A percentile compares a stretch with the other conserved stretches of the same genome.
Evolutionary conservation across 164 flowering plant species (phyloP).

Genomic region (Amborella trichopoda): DNA sequence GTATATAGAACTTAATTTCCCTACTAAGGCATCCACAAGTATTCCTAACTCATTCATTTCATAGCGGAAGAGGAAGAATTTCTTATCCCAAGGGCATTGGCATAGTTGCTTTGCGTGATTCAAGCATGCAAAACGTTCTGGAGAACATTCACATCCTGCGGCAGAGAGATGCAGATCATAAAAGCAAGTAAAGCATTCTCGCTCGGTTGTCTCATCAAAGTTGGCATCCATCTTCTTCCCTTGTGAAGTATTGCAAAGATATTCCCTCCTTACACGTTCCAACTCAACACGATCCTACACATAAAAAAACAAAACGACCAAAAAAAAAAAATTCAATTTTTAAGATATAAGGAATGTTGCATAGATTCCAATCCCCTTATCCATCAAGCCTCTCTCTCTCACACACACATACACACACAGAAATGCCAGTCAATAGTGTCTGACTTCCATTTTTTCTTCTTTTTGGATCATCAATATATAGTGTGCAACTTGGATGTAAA

Average conservation of each 20-base stretch:
- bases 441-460: no score
- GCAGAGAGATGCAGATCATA: constrained; percentile 70
- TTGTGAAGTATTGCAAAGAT: constrained; percentile 28
- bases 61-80: constrained; percentile 45
- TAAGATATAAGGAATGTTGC: no score
- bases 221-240: constrained; percentile 35
- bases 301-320: constrained; percentile 12
- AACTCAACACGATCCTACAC: constrained; percentile 37
- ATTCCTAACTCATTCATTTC: constrained; percentile 41
- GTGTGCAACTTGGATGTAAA: no score
- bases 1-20: constrained; percentile 59
- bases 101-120: constrained; percentile 61
- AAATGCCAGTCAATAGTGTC: no score
- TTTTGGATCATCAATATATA: no score
- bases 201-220: constrained; percentile 35
- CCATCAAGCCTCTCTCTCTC: no score
- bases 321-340: no score
- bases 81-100: constrained; percentile 46
- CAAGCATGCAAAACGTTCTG: constrained; percentile 49
- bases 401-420: no score
- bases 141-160: constrained; percentile 54
- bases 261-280: constrained; percentile 39
- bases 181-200: constrained; percentile 51
- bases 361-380: no score
- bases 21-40: constrained; percentile 60